These are phyloP conservation scores for Aspergillus awamori DNA, from an alignment of 2,329 filamentous ascomycete genomes.

Conservation along the genomic window DNA sequence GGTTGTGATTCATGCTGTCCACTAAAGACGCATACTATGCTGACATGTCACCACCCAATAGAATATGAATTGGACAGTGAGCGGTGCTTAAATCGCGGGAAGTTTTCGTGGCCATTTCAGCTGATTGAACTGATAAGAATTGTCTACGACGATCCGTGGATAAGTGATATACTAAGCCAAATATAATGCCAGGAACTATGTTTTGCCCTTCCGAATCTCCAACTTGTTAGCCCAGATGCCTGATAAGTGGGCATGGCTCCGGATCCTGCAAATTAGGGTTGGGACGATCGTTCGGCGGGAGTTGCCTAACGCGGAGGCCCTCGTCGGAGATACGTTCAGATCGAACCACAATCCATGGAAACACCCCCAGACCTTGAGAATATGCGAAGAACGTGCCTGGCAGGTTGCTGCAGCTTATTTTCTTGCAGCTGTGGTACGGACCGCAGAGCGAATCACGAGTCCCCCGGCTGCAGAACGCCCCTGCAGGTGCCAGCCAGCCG, in stretches of 20 bases:
- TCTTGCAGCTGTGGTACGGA: background rate
- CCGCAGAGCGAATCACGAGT: background rate
- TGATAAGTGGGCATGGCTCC: background rate
- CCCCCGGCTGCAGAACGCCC: background rate
- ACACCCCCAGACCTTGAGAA: no score
- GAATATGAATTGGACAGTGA: background rate
- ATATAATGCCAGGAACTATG: background rate
- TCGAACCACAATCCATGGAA: no score
- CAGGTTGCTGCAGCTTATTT: background rate
- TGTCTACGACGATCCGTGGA: background rate
- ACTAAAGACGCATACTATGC: background rate
- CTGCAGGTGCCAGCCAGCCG: background rate
- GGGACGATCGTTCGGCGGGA: background rate
- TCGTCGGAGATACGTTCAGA: no score
- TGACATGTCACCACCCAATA: background rate
- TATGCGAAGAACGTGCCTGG: no score
- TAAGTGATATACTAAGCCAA: background rate
- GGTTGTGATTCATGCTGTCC: background rate
- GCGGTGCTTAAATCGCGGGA: no score
- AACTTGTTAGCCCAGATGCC: background rate
- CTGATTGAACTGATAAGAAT: background rate
- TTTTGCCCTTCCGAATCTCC: background rate
- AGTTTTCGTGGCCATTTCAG: background rate
- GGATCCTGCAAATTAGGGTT: background rate
- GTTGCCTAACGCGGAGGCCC: no score